These are phyloP conservation scores for Fusarium penzigii DNA, from an alignment of 2,329 filamentous ascomycete genomes.

Conservation along the genomic window DNA sequence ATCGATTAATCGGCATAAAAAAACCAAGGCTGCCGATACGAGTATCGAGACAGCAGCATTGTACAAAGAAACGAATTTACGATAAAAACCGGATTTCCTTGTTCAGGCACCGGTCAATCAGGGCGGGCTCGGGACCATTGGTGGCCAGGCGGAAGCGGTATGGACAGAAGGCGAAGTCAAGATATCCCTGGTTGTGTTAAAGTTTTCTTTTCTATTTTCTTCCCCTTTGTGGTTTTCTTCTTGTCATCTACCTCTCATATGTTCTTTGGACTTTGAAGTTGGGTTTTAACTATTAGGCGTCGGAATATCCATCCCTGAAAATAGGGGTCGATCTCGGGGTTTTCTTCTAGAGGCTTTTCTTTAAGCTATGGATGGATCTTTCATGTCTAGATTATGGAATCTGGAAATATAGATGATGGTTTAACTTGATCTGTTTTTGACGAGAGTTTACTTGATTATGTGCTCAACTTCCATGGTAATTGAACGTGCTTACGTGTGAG, in stretches of 20 bases:
- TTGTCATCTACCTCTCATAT: constrained; percentile 3
- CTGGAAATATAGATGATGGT: background rate
- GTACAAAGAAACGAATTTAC: constrained; percentile 42
- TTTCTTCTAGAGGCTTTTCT: constrained; percentile 7
- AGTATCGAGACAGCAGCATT: constrained; percentile 13
- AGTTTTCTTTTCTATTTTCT: constrained; percentile 24
- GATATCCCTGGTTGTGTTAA: constrained; percentile 29
- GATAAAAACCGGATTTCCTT: constrained; percentile 28
- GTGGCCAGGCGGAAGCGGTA: constrained; percentile 27
- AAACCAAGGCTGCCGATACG: constrained; percentile 9
- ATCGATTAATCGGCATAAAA: constrained; percentile 51
- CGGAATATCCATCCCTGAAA: constrained; percentile 21
- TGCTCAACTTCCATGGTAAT: too few species aligned
- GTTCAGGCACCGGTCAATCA: constrained; percentile 30
- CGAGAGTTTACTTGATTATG: too few species aligned
- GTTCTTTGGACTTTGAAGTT: constrained; percentile 8
- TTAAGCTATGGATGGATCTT: constrained; percentile 5
- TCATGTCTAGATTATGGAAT: constrained; percentile 13
- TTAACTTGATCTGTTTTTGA: too few species aligned
- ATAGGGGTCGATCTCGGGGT: constrained; percentile 21
- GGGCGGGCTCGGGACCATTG: constrained; percentile 30
- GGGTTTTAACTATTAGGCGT: constrained; percentile 26
- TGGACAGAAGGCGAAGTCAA: constrained; percentile 30
- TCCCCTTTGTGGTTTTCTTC: constrained; percentile 17
- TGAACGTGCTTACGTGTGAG: too few species aligned